Evolutionary conservation across 208 protist genomes (phyloP), one percentile per base, ranked within the genome.

Genomic region (Balamuthia mandrillaris): DNA sequence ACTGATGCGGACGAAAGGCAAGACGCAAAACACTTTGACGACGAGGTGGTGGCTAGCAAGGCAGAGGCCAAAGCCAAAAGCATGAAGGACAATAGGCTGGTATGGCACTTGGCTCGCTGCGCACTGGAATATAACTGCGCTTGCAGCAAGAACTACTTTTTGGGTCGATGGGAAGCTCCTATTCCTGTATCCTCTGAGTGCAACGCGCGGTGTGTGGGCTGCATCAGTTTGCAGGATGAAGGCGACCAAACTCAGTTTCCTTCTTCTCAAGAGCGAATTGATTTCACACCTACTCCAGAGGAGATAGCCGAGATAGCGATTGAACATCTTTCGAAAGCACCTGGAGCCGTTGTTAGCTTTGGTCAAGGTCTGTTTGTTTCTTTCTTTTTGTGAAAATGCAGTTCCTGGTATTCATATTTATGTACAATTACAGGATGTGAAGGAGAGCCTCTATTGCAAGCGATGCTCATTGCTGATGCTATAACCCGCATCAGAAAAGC

Each of bases 171-270:
- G 63, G 63, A 72, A 41, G 63, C 24, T 33, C 63, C 63, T 7
- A 41, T 45, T 6, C 63, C 63, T n/a, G 49, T 24, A 0, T 72
- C 63, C 1, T 41, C 63, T 21, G 9, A 41, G 10, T 9, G 63
- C 39, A 72, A 72, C 4, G 49, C 63, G n/a, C 42, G 42, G 63
- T 72, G 63, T 41, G 10, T 72, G 63, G 63, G 63, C 63, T 72
- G 63, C 37, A 16, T 72, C 5, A 9, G 3, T 9, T 33, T 41
- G 18, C 63, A 21, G 24, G 42, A 72, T 29, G 29, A 44, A 18
- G 39, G 63, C 39, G 42, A 72, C 60, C 24, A 6, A 29, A 18
- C 29, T 12, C 37, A 31, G 37, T 6, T n/a, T 70, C 27, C 6
- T 35, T 18, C 61, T 70, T 3, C 0, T 72, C 63, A 72, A 9